Base-by-base conservation (phyloP, 2,329 filamentous ascomycete genomes). In the Fusarium albidum region DNA sequence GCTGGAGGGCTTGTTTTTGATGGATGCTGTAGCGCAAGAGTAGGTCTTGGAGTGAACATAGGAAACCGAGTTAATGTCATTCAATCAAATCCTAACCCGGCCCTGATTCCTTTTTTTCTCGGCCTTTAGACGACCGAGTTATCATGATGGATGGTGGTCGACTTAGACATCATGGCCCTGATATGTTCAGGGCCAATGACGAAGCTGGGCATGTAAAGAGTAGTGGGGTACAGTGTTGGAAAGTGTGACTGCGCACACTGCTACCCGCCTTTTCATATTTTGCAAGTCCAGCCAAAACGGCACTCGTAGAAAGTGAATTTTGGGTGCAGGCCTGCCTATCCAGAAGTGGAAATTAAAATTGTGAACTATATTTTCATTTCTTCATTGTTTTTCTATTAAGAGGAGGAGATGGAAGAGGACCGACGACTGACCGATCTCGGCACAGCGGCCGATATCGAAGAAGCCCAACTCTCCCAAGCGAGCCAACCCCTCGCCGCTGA, bases 391-490 rank as follows among this genome's bases (percentile, higher is more conserved):
- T 29, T 10, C 37, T 18, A 42, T 28, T 2, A 25, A 27, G 12
- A 9, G 21, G 12, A 9, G 21, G 26, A 21, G 9, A 94, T 94
- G 91, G 90, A 94, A 71, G 86, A 90, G 64, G 90, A 94, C 69
- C 79, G 90, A 63, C 85, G 82, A 27, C 79, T 85, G 56, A 83
- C 86, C 27, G 89, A 92, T 67, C 75, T 94, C 25, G 89, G 89
- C 52, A 81, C 89, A 34, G 86, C 86, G 11, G 81, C 84, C 44
- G 85, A 89, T 60, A 85, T 89, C 33, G 86, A 87, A 59, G 80
- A 77, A 54, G 66, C 72, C 13, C 73, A 76, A 33, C 57, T 67
- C 51, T 69, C 73, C 34, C 68, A 76, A 71, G 63, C 71, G 26
- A 57, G 46, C 43, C 44, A 49, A 32, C 41, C 55, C 52, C 47